Percentiles rank a stretch among this genome's conserved stretches.
Conservation (phyloP, 148 eudicot species). For the Camellia japonica region DNA sequence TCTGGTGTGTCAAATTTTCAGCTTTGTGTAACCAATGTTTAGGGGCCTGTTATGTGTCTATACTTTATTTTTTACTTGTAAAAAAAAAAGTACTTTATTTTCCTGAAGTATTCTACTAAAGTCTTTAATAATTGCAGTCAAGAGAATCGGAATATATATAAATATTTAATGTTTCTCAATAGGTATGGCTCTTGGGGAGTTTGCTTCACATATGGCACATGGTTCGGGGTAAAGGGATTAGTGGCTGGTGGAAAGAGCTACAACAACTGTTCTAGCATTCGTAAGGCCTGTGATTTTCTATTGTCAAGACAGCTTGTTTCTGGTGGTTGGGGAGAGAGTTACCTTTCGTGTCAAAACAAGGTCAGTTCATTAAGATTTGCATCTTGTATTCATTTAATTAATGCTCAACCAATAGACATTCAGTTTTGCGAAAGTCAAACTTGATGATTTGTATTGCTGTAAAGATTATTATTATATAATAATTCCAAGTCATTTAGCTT, state of each 20-base stretch:
- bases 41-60: neutral
- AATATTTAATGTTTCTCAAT: constrained; percentile 12
- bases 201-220: constrained; percentile 88
- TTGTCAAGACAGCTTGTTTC: constrained; percentile 74
- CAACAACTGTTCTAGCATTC: constrained; percentile 51
- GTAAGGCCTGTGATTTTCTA: constrained; percentile 80
- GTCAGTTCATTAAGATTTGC: constrained; percentile 25
- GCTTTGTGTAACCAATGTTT: neutral
- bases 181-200: constrained; percentile 99
- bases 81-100: neutral
- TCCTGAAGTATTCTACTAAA: neutral
- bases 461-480: neutral
- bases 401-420: neutral
- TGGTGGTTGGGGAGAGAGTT: constrained; percentile 99
- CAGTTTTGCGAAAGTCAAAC: neutral
- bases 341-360: constrained; percentile 88
- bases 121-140: neutral
- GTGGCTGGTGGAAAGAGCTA: constrained; percentile 68
- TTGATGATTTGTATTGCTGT: neutral
- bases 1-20: neutral
- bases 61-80: neutral
- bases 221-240: constrained; percentile 86
- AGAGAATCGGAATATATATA: neutral
- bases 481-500: neutral
- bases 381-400: neutral